These are phyloP conservation scores for Xylaria polymorpha DNA, from an alignment of 2,329 filamentous ascomycete genomes.

Conservation along the genomic window DNA sequence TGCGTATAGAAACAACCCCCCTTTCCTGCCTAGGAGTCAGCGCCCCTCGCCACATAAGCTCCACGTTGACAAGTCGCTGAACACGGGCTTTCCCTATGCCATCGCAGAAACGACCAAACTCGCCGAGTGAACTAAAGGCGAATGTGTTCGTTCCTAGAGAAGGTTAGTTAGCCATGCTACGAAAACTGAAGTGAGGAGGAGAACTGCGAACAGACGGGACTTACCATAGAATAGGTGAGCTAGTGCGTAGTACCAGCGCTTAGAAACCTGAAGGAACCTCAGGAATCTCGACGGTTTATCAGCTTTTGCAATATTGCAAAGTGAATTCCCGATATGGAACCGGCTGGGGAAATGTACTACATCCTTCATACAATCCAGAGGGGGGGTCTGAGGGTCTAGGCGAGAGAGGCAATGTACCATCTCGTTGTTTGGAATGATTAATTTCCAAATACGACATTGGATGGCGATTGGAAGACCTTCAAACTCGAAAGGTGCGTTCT, in stretches of 20 bases:
- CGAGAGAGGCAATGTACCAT: constrained; percentile 59
- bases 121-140: constrained; percentile 64
- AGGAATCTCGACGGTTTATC: constrained; percentile 54
- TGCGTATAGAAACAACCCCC: constrained; percentile 53
- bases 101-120: constrained; percentile 60
- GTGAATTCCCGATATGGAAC: constrained; percentile 54
- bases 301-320: constrained; percentile 51
- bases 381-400: constrained; percentile 53
- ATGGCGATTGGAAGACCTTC: constrained; percentile 48
- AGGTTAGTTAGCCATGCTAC: constrained; percentile 19
- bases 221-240: constrained; percentile 59
- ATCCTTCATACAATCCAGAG: constrained; percentile 33
- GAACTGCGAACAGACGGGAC: neutral
- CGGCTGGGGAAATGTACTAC: constrained; percentile 49
- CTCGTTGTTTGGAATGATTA: constrained; percentile 51
- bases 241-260: constrained; percentile 55
- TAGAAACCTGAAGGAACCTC: constrained; percentile 54
- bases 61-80: constrained; percentile 58
- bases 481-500: constrained; percentile 44
- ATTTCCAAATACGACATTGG: constrained; percentile 53
- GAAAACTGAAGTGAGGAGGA: neutral
- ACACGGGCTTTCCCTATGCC: constrained; percentile 55
- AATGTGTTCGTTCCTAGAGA: constrained; percentile 55
- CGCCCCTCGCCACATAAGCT: constrained; percentile 54
- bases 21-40: constrained; percentile 11